These are phyloP conservation scores for Colletotrichum scovillei DNA, from an alignment of 2,329 filamentous ascomycete genomes.

Conservation along the genomic window DNA sequence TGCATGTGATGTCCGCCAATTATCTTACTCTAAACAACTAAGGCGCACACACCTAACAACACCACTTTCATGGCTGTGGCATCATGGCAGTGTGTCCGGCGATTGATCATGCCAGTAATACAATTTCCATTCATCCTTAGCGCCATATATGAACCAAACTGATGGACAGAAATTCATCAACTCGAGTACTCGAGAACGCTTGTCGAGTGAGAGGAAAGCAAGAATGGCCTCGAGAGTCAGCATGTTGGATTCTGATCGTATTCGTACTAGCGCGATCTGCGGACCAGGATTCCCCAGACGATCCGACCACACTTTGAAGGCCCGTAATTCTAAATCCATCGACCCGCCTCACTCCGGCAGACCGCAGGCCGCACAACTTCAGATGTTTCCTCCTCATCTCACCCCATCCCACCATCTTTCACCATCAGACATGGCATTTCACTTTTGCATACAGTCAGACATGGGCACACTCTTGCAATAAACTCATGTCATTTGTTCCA, in stretches of 20 bases:
- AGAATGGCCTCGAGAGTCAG: background rate
- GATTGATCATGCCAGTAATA: background rate
- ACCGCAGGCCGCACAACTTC: background rate
- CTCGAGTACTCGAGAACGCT: background rate
- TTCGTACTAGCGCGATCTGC: background rate
- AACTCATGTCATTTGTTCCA: background rate
- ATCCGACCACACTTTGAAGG: background rate
- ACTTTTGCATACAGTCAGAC: slow-evolving; percentile 1
- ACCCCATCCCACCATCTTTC: background rate
- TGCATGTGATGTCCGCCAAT: background rate
- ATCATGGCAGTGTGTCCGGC: background rate
- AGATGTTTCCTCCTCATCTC: background rate
- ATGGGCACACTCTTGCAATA: background rate
- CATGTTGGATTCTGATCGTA: background rate
- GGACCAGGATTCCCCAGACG: background rate
- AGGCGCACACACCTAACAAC: background rate
- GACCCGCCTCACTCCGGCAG: background rate
- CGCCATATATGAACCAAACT: background rate
- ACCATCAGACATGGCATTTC: slow-evolving; percentile 7
- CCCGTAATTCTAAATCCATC: background rate
- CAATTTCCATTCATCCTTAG: background rate
- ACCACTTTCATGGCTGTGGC: background rate
- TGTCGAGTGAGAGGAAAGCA: background rate
- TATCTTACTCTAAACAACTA: background rate
- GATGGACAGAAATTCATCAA: background rate